Evolutionary conservation across 495 filamentous ascomycete genomes (phyloP), one percentile per base, ranked within the genome.

Genomic region (Hypoxylon fuscum): DNA sequence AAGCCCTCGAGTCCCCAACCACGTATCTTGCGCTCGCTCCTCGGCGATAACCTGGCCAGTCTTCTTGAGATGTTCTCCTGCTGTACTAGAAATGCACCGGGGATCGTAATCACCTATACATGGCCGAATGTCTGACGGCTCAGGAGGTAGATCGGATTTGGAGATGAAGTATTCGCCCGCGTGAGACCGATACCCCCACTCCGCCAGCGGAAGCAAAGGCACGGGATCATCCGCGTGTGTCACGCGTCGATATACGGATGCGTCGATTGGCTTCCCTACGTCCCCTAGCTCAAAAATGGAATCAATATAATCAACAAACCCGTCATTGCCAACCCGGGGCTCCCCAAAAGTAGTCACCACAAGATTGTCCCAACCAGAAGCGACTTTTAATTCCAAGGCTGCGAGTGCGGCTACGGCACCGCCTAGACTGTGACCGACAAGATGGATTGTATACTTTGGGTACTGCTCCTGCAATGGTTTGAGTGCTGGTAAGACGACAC

Each of bases 281-380:
- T 46, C 60, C 25, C 64, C 40, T 5, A 89, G 75, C 2, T 77
- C 71, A 72, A 97, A 97, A 5, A 80, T 77, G 0, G 72, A 62
- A 63, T 95, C 84, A 3, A 96, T 70, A 59, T 88, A 98, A 3
- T 77, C 62, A 9, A 79, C 87, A 55, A 98, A 82, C 5, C 72
- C 87, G 21, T 76, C 68, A 73, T 98, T 98, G 1, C 95, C 95
- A 11, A 96, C 72, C 42, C 87, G 84, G 15, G 95, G 95, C 71
- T 98, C 92, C 12, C 95, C 95, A 71, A 97, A 98, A 1, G 95
- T 98, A 11, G 94, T 97, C 0, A 97, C 87, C 20, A 74, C 72
- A 9, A 76, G 57, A 1, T 91, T 87, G 11, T 87, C 72, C 87
- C 87, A 93, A 78, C 18, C 85, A 69, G 38, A 79, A 64, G 57